A percentile compares a stretch with the other conserved stretches of the same genome.
Evolutionary conservation across 2,329 filamentous ascomycete species (phyloP).

Genomic region (Exophiala spinifera): DNA sequence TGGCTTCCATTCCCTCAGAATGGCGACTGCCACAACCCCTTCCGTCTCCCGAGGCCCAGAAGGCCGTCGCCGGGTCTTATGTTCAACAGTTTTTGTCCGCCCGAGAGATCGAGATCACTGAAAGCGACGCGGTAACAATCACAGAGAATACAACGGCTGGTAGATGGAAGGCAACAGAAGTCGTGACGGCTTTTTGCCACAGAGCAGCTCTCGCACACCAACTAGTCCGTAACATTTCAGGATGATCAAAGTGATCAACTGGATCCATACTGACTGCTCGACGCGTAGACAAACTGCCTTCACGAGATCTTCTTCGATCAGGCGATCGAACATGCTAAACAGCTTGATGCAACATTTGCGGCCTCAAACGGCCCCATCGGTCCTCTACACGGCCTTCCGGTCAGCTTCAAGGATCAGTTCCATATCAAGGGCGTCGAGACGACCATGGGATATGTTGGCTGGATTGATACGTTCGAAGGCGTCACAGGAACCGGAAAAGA

Average conservation of each 20-base stretch:
- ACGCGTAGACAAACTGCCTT: constrained; percentile 11
- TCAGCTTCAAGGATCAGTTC: constrained; percentile 21
- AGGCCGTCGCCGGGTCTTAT: constrained; percentile 54
- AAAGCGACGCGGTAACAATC: constrained; percentile 50
- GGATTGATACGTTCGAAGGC: constrained; percentile 17
- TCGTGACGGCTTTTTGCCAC: constrained; percentile 39
- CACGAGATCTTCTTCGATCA: constrained; percentile 47
- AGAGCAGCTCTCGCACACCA: constrained; percentile 39
- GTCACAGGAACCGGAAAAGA: background rate
- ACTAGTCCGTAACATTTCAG: constrained; percentile 43
- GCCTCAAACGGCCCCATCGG: constrained; percentile 28
- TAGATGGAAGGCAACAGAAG: constrained; percentile 5
- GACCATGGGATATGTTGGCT: constrained; percentile 24
- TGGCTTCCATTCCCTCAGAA: constrained; percentile 52
- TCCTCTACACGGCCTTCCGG: constrained; percentile 21
- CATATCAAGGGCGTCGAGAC: constrained; percentile 29
- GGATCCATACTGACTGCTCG: no score
- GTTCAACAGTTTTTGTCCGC: constrained; percentile 53
- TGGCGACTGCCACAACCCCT: constrained; percentile 50
- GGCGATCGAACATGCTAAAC: constrained; percentile 52
- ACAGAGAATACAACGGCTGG: constrained; percentile 7
- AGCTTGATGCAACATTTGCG: constrained; percentile 53
- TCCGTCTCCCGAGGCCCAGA: constrained; percentile 49
- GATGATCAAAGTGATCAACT: no score
- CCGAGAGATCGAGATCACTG: constrained; percentile 57